Evolutionary conservation across 805 yeast genomes (phyloP).

Genomic region (Lipomyces yamanashiensis): DNA sequence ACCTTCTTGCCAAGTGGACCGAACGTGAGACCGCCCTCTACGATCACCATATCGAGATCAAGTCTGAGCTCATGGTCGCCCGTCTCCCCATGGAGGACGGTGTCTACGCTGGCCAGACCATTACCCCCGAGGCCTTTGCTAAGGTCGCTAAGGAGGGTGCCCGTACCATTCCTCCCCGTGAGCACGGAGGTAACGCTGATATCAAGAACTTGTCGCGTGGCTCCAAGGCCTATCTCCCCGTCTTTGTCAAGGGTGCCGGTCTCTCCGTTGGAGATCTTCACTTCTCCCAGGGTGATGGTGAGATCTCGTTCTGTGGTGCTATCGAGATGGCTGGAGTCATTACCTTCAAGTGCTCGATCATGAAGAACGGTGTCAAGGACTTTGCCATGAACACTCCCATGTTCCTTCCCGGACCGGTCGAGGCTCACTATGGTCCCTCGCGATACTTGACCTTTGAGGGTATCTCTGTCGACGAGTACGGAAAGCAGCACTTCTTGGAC

Average conservation of each 20-base stretch:
- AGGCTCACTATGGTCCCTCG: slow-evolving; percentile 55
- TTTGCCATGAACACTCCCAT: slow-evolving; percentile 53
- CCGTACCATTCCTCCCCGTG: slow-evolving; percentile 57
- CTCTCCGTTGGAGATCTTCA: slow-evolving; percentile 57
- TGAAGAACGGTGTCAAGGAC: slow-evolving; percentile 51
- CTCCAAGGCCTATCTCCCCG: slow-evolving; percentile 55
- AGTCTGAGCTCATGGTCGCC: slow-evolving; percentile 48
- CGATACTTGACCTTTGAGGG: slow-evolving; percentile 59
- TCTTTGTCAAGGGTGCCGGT: slow-evolving; percentile 54
- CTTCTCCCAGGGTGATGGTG: slow-evolving; percentile 61
- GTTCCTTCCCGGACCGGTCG: slow-evolving; percentile 56
- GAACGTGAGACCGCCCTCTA: slow-evolving; percentile 50
- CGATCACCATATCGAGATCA: slow-evolving; percentile 32
- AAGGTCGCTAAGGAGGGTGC: slow-evolving; percentile 53
- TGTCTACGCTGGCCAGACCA: slow-evolving; percentile 51
- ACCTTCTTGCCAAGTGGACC: slow-evolving; percentile 53
- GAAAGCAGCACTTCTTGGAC: slow-evolving; percentile 53
- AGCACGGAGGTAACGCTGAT: slow-evolving; percentile 60
- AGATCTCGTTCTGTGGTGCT: slow-evolving; percentile 59
- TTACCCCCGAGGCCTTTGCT: slow-evolving; percentile 43
- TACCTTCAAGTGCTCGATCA: slow-evolving; percentile 50
- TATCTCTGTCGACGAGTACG: slow-evolving; percentile 56
- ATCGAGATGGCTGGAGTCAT: slow-evolving; percentile 58
- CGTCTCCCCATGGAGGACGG: slow-evolving; percentile 48
- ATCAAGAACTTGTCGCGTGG: slow-evolving; percentile 57